A percentile compares a stretch with the other conserved stretches of the same genome.
Evolutionary conservation across 2,329 filamentous ascomycete species (phyloP).

Genomic region (Dactylonectria estremocensis): DNA sequence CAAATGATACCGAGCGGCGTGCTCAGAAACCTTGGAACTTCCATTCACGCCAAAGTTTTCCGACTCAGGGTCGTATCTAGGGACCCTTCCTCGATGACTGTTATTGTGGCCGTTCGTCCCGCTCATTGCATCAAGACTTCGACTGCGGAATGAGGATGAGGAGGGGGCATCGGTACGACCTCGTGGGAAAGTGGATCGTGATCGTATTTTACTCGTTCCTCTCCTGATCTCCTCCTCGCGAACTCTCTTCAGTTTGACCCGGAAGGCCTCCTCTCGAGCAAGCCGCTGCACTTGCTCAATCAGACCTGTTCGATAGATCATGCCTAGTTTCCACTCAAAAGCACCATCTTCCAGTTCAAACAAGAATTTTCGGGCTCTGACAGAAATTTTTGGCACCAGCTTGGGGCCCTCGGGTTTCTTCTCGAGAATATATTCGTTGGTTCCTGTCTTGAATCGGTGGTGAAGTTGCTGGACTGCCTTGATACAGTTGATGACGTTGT

Average conservation of each 20-base stretch:
- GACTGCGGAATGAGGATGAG: slow-evolving; percentile 64
- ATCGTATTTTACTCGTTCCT: slow-evolving; percentile 67
- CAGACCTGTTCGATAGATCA: slow-evolving; percentile 92
- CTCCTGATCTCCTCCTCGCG: slow-evolving; percentile 77
- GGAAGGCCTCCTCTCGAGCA: slow-evolving; percentile 91
- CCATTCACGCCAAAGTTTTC: slow-evolving; percentile 77
- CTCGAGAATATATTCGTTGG: slow-evolving; percentile 88
- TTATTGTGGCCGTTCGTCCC: slow-evolving; percentile 50
- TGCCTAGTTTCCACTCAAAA: slow-evolving; percentile 97
- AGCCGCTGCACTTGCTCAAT: slow-evolving; percentile 92
- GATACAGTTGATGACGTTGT: slow-evolving; percentile 89
- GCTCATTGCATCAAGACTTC: slow-evolving; percentile 66
- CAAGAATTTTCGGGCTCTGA: slow-evolving; percentile 85
- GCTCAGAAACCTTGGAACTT: slow-evolving; percentile 78
- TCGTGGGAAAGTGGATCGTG: slow-evolving; percentile 66
- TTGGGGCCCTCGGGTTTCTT: slow-evolving; percentile 91
- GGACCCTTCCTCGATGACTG: slow-evolving; percentile 61
- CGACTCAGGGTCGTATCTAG: slow-evolving; percentile 85
- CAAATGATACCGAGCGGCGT: slow-evolving; percentile 83
- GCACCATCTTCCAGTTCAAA: slow-evolving; percentile 96
- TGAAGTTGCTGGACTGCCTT: slow-evolving; percentile 94
- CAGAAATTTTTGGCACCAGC: slow-evolving; percentile 85
- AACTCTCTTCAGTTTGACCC: slow-evolving; percentile 88
- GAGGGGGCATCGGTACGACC: slow-evolving; percentile 52
- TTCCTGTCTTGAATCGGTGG: slow-evolving; percentile 90